Conservation (phyloP, 768 basidiomycete species). For the Amanita pallidorosea region DNA sequence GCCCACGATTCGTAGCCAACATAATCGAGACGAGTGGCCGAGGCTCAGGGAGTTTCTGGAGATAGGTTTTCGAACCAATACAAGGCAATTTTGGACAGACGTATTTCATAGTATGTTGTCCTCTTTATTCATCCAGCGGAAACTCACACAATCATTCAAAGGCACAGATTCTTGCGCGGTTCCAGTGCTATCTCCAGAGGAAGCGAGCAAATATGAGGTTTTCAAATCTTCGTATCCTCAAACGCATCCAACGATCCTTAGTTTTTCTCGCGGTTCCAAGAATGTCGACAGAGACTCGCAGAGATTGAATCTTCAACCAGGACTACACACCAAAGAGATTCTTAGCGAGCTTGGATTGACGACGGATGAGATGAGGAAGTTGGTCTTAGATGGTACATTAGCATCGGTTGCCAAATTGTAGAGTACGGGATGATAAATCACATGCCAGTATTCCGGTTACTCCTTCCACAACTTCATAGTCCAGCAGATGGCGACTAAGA, state of each 20-base stretch:
- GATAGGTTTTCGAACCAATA: slow-evolving; percentile 48
- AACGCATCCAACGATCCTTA: slow-evolving; percentile 6
- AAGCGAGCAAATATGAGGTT: slow-evolving; percentile 39
- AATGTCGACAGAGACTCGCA: slow-evolving; percentile 4
- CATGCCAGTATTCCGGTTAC: background rate
- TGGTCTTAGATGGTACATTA: slow-evolving; percentile 38
- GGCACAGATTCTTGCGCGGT: slow-evolving; percentile 64
- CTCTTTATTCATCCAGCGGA: background rate
- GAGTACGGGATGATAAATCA: slow-evolving; percentile 1
- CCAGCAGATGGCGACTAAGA: background rate
- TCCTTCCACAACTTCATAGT: background rate
- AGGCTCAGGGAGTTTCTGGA: slow-evolving; percentile 44
- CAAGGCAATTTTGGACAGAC: slow-evolving; percentile 59
- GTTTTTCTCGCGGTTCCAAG: background rate
- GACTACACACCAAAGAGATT: slow-evolving; percentile 43
- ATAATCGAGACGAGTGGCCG: slow-evolving; percentile 43
- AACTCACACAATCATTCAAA: slow-evolving; percentile 15
- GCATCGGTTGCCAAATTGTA: slow-evolving; percentile 9
- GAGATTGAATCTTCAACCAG: slow-evolving; percentile 27
- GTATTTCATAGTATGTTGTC: slow-evolving; percentile 48
- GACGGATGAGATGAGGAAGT: slow-evolving; percentile 23
- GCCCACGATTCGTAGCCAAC: slow-evolving; percentile 36
- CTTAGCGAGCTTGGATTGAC: slow-evolving; percentile 40
- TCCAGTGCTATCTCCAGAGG: slow-evolving; percentile 54
- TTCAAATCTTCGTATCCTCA: slow-evolving; percentile 47